phyloP scores from a whole-genome alignment of 2,329 filamentous ascomycete species.

The Pseudocercospora macadamiae region DNA sequence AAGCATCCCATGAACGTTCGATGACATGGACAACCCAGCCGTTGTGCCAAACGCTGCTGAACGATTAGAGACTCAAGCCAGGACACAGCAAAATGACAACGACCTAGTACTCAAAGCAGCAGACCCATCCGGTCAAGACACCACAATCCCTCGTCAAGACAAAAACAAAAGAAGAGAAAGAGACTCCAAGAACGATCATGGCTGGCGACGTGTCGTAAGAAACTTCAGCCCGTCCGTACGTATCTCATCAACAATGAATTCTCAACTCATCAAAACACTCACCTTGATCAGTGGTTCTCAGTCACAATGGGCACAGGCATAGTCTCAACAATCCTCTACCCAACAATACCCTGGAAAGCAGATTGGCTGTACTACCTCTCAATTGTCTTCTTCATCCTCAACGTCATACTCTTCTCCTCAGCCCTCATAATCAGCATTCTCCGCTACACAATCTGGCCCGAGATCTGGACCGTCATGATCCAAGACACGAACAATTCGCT shows the following conservation, averaged over 20 bases:
- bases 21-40: conserved; percentile 12
- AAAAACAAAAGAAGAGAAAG: neutral
- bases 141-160: neutral
- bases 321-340: conserved; percentile 61
- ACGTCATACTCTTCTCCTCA: conserved; percentile 55
- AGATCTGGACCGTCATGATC: conserved; percentile 69
- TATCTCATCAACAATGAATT: conserved; percentile 18
- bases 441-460: conserved; percentile 67
- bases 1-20: no score
- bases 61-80: conserved; percentile 3
- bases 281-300: neutral
- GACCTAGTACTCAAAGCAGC: neutral
- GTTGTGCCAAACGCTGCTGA: conserved; percentile 3
- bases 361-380: conserved; percentile 62
- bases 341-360: conserved; percentile 64
- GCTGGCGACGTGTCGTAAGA: conserved; percentile 34
- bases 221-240: conserved; percentile 38
- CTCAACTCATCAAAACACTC: no score
- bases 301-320: conserved; percentile 59
- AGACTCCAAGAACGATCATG: conserved; percentile 19
- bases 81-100: neutral
- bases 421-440: conserved; percentile 53
- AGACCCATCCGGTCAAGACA: conserved; percentile 5
- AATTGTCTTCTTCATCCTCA: conserved; percentile 63
- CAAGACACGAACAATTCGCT: conserved; percentile 67